Base-by-base conservation (phyloP, 2,329 filamentous ascomycete species). In the Stenocarpella maydis region DNA sequence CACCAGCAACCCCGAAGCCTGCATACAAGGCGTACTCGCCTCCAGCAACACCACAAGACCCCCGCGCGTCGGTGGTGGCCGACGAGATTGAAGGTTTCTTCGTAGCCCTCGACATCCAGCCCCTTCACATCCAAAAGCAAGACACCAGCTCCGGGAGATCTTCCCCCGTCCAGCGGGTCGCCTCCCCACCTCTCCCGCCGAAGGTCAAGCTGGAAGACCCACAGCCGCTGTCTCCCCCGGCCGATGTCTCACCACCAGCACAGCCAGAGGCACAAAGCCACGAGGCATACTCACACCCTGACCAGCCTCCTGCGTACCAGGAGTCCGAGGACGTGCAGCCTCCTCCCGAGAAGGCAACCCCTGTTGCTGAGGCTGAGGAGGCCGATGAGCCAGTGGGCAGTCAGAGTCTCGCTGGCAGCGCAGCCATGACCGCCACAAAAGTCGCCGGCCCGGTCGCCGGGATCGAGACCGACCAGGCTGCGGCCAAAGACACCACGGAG, bases 21-120 rank as follows among this genome's bases (percentile, higher is more conserved):
- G 15, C 67, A 37, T 71, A 71, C 55, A 71, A 63, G 43, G 69
- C 69, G n/a, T 71, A 71, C 17, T 69, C 67, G 19, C 69, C 69
- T 2, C 47, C 53, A 15, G 45, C 69, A 50, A 58, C 24, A 39
- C 31, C 39, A n/a, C 67, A 69, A 41, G 64, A 65, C 8, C 67
- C 69, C 5, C 68, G 54, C 8, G 69, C 68, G 2, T 58, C 64
- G 21, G 61, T 66, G 28, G 52, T 71, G 14, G 68, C 69, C 5
- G 54, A 39, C 2, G 69, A 71, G 37, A 71, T 71, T 9, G 67
- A 69, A 49, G 54, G 55, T 1, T 71, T 52, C 67, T 71, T 71
- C 28, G 69, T 67, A 14, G 63, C 61, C 7, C 67, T 71, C 8
- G 47, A 69, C 26, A 68, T 71, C 17, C 53, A 68, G 5, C 69